phyloP scores from a whole-genome alignment of 176 grass and related monocot genomes.

The Alloteropsis semialata region DNA sequence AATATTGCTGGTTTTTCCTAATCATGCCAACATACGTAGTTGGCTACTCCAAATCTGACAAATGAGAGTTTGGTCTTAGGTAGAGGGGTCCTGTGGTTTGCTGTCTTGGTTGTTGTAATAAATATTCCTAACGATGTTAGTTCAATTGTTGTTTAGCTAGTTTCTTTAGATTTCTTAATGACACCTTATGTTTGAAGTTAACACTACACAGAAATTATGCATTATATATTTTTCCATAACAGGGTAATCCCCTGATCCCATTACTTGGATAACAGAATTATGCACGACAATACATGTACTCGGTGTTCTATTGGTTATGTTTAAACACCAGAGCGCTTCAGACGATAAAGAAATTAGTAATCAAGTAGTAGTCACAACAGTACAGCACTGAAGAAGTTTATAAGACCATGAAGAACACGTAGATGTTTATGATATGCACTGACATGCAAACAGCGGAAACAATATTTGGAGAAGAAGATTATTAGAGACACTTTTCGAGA shows the following conservation, averaged over 20 bases:
- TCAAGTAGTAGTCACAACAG: no score
- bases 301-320: no score
- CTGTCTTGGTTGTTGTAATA: background rate
- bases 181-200: background rate
- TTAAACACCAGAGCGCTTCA: no score
- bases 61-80: background rate
- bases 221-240: background rate
- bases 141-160: background rate
- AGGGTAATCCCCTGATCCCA: background rate
- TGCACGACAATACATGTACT: no score
- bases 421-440: no score
- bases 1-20: background rate
- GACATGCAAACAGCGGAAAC: no score
- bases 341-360: no score
- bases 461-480: no score
- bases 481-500: no score
- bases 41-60: background rate
- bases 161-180: background rate
- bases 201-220: background rate
- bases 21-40: background rate
- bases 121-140: background rate
- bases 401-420: no score
- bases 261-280: no score
- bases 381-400: no score
- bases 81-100: background rate